These are phyloP conservation scores for Aspergillus aculeatus DNA, from an alignment of 2,329 filamentous ascomycete genomes.

Conservation along the genomic window DNA sequence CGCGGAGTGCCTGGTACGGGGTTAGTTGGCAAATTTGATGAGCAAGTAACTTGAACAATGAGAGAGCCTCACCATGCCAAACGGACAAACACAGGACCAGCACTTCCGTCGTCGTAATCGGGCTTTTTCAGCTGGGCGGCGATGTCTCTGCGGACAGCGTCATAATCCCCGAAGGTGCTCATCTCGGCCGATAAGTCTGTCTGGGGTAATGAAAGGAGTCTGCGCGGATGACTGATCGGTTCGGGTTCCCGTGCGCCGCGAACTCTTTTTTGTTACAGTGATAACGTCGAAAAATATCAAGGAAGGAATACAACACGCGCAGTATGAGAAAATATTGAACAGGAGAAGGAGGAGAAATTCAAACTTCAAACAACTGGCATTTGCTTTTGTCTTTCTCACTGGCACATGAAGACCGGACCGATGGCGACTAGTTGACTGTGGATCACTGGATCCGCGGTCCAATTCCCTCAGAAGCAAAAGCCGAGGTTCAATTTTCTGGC, in stretches of 20 bases:
- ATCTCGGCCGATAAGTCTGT: constrained; percentile 31
- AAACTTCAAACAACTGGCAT: not conserved
- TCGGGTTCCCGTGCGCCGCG: not conserved
- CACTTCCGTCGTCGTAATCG: constrained; percentile 64
- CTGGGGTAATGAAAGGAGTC: constrained; percentile 14
- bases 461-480: constrained; percentile 25
- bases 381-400: constrained; percentile 19
- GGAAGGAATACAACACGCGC: constrained; percentile 9
- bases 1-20: constrained; percentile 54
- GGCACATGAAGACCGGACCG: constrained; percentile 29
- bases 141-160: constrained; percentile 56
- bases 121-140: constrained; percentile 57
- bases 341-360: constrained; percentile 4
- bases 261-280: not conserved
- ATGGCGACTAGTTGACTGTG: constrained; percentile 7
- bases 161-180: constrained; percentile 41
- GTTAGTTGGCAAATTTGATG: constrained; percentile 1
- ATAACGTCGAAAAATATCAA: not conserved
- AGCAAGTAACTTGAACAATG: not conserved
- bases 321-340: constrained; percentile 6
- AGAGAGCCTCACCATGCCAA: constrained; percentile 55
- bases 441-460: constrained; percentile 30
- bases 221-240: not conserved
- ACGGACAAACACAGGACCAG: constrained; percentile 63
- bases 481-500: constrained; percentile 28